These are phyloP conservation scores for Coemansia aciculifera DNA, from an alignment of 192 early-diverging fungal species.

Conservation along the genomic window DNA sequence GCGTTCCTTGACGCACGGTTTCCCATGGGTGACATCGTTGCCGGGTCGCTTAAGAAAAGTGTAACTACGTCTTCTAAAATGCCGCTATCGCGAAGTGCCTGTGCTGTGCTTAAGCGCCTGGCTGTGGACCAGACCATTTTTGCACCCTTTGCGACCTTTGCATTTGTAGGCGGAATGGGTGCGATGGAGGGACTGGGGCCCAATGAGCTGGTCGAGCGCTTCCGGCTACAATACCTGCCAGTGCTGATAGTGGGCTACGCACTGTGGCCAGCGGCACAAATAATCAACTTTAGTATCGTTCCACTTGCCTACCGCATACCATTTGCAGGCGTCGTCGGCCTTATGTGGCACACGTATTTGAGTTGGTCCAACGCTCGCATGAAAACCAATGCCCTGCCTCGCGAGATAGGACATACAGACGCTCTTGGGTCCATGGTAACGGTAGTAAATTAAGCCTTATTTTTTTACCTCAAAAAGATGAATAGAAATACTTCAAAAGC, in stretches of 20 bases:
- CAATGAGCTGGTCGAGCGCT: slow-evolving; percentile 19
- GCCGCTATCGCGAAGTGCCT: neutral
- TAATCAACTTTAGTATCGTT: slow-evolving; percentile 69
- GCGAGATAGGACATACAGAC: neutral
- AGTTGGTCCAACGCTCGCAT: slow-evolving; percentile 59
- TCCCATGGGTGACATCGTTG: slow-evolving; percentile 8
- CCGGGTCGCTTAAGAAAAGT: neutral
- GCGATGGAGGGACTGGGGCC: slow-evolving; percentile 28
- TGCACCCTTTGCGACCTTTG: slow-evolving; percentile 30
- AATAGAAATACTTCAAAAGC: neutral
- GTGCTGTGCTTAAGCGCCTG: slow-evolving; percentile 32
- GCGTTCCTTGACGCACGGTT: slow-evolving; percentile 36
- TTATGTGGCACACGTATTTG: slow-evolving; percentile 74
- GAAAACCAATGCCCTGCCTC: neutral
- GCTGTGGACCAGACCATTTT: slow-evolving; percentile 35
- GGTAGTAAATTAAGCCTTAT: neutral
- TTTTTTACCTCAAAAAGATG: neutral
- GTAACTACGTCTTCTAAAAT: neutral
- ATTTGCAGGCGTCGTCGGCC: slow-evolving; percentile 64
- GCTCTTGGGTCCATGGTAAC: neutral
- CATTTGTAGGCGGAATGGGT: slow-evolving; percentile 42
- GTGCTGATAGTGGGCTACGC: slow-evolving; percentile 31
- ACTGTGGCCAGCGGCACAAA: slow-evolving; percentile 71
- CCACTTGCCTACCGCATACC: slow-evolving; percentile 67
- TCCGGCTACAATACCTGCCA: slow-evolving; percentile 13